phyloP scores from a whole-genome alignment of 495 filamentous ascomycete species.

The Friedmanniomyces simplex region DNA sequence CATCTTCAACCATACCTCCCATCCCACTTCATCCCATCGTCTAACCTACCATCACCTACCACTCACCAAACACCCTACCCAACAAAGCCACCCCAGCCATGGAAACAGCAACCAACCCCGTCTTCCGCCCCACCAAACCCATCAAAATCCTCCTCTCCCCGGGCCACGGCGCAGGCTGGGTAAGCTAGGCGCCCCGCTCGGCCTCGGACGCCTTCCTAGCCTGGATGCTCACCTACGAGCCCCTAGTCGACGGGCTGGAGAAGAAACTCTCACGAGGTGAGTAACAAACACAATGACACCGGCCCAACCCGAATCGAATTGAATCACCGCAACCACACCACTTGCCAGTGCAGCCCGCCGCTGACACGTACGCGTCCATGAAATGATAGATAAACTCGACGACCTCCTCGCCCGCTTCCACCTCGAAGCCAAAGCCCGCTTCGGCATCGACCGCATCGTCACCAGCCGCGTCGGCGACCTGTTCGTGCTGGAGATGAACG shows the following conservation, averaged over 20 bases:
- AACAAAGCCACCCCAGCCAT: neutral
- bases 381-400: conserved; percentile 9
- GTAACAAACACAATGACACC: no score
- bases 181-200: conserved; percentile 8
- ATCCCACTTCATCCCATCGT: no score
- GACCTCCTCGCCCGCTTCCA: conserved; percentile 7
- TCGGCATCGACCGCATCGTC: conserved; percentile 12
- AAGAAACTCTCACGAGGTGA: neutral
- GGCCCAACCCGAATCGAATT: no score
- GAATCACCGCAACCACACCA: no score
- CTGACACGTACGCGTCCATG: no score
- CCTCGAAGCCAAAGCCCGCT: conserved; percentile 5
- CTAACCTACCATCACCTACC: no score
- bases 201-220: conserved; percentile 11
- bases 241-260: conserved; percentile 8
- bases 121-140: conserved; percentile 10
- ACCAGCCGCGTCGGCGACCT: conserved; percentile 6
- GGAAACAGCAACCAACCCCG: conserved; percentile 3
- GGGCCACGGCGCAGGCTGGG: conserved; percentile 15
- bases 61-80: no score
- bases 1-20: no score
- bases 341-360: no score
- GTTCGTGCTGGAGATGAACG: conserved; percentile 7
- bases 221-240: conserved; percentile 19
- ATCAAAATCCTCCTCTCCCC: conserved; percentile 15